Percentiles rank a stretch among this genome's conserved stretches.
These are phyloP conservation scores for Barnettozyma populi DNA, from an alignment of 805 yeast genomes.

Conservation along the genomic window DNA sequence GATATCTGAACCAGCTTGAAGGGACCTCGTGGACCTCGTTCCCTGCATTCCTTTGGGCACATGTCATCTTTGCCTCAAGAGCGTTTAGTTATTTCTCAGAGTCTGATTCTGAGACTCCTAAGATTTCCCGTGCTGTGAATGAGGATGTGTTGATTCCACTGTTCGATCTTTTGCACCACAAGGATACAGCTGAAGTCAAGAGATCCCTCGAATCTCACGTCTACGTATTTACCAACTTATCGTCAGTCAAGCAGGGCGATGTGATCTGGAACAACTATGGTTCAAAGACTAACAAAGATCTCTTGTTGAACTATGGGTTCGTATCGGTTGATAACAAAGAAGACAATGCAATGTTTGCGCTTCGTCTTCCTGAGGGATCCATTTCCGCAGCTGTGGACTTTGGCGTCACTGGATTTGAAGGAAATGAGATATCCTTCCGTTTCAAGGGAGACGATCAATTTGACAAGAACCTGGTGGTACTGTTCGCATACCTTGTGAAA, in stretches of 20 bases:
- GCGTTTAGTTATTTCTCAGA: constrained; percentile 73
- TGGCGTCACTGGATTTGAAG: constrained; percentile 36
- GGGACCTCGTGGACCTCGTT: constrained; percentile 54
- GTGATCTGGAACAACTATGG: constrained; percentile 83
- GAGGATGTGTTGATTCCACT: constrained; percentile 73
- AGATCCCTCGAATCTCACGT: constrained; percentile 43
- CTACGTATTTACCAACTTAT: constrained; percentile 40
- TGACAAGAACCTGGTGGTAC: constrained; percentile 42
- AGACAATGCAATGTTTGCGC: constrained; percentile 54
- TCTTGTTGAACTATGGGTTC: constrained; percentile 81
- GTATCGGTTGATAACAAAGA: constrained; percentile 49
- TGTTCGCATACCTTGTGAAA: constrained; percentile 51
- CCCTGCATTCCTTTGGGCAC: constrained; percentile 71
- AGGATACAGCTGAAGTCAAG: constrained; percentile 49
- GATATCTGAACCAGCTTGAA: constrained; percentile 19
- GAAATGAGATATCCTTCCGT: constrained; percentile 36
- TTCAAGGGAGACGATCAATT: constrained; percentile 30
- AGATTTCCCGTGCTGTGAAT: constrained; percentile 32
- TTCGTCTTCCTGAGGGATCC: constrained; percentile 40
- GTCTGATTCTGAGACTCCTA: constrained; percentile 7
- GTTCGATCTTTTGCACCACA: constrained; percentile 75
- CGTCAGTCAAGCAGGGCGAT: constrained; percentile 27
- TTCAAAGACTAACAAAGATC: constrained; percentile 78
- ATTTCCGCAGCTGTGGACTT: constrained; percentile 27
- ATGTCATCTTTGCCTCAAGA: constrained; percentile 63